Conservation (phyloP, 768 basidiomycete species). For the Lactarius akahatsu region DNA sequence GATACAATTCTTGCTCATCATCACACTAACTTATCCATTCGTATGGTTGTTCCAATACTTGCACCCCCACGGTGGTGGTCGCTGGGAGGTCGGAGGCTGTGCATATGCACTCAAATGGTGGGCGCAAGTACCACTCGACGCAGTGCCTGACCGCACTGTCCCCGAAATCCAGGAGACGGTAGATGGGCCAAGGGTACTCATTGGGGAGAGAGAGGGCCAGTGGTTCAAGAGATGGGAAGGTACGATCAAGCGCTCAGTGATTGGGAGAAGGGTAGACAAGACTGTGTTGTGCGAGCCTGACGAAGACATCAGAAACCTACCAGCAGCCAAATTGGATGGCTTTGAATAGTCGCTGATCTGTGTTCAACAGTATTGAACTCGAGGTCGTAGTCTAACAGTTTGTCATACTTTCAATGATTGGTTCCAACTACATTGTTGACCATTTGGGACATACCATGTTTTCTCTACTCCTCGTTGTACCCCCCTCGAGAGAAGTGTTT, state of each 20-base stretch:
- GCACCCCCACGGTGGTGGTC: constrained; percentile 63
- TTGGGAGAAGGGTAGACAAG: constrained; percentile 26
- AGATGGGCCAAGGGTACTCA: constrained; percentile 39
- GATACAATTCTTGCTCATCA: constrained; percentile 65
- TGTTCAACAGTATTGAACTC: too few relatives aligned
- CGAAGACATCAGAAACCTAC: constrained; percentile 1
- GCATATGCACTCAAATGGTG: constrained; percentile 67
- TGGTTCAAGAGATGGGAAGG: constrained; percentile 81
- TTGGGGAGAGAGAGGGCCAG: constrained; percentile 69
- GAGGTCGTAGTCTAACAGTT: too few relatives aligned
- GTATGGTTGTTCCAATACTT: constrained; percentile 79
- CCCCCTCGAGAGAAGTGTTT: constrained; percentile 48
- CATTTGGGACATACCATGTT: constrained; percentile 40
- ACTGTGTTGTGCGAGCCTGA: constrained; percentile 29
- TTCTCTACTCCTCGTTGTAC: constrained; percentile 52
- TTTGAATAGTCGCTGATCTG: background rate
- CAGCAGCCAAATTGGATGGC: constrained; percentile 14
- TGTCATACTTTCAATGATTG: constrained; percentile 19
- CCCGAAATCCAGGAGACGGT: constrained; percentile 33
- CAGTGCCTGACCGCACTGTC: background rate
- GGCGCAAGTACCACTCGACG: constrained; percentile 16
- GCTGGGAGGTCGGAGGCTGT: constrained; percentile 76
- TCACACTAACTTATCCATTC: constrained; percentile 74
- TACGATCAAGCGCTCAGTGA: constrained; percentile 60
- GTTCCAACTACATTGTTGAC: background rate